Conservation (phyloP, 108 stramenopile genomes). For the Cyclotella choctawhatcheeana region DNA sequence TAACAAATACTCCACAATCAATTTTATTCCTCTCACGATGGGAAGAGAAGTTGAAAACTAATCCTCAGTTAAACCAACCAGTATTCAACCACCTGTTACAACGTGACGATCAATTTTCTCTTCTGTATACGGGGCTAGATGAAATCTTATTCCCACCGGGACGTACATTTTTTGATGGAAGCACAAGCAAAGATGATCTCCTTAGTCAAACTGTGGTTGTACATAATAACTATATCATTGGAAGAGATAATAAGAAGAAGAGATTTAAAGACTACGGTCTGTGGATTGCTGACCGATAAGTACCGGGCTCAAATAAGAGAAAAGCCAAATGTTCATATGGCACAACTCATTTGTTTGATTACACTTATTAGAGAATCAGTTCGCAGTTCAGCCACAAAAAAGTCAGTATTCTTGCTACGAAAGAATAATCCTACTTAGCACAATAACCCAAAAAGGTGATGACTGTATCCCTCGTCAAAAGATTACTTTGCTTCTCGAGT, state of each 20-base stretch:
- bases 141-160: slow-evolving; percentile 30
- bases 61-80: slow-evolving; percentile 41
- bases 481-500: slow-evolving; percentile 64
- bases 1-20: slow-evolving; percentile 13
- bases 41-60: slow-evolving; percentile 23
- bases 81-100: slow-evolving; percentile 24
- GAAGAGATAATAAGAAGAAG: slow-evolving; percentile 27
- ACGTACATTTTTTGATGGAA: slow-evolving; percentile 28
- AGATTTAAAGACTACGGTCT: slow-evolving; percentile 32
- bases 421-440: no score
- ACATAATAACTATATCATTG: slow-evolving; percentile 46
- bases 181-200: slow-evolving; percentile 5
- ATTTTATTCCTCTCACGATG: slow-evolving; percentile 28
- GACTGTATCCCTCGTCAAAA: no score
- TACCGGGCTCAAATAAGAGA: no score
- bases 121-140: slow-evolving; percentile 7
- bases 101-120: not conserved
- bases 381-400: no score
- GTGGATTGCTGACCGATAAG: no score
- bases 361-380: no score
- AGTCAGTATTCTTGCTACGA: no score
- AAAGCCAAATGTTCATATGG: no score
- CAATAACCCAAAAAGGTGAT: no score
- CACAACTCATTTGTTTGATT: no score
- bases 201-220: slow-evolving; percentile 24